Conservation (phyloP, 176 grass and related monocot species). For the Aegilops sharonensis region DNA sequence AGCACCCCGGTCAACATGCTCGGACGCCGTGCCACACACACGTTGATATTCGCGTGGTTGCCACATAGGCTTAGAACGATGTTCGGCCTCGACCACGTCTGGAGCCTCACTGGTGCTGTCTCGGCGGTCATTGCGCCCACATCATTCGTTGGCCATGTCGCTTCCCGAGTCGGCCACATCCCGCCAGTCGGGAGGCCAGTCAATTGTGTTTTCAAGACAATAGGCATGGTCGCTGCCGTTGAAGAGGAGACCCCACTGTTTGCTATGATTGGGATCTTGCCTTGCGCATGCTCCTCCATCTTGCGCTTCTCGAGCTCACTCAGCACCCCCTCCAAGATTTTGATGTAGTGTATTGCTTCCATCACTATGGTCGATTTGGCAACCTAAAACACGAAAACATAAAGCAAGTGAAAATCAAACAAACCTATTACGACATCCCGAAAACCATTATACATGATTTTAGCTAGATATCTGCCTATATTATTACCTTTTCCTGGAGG, state of each 20-base stretch:
- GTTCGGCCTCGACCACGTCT: constrained; percentile 58
- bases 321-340: constrained; percentile 36
- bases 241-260: neutral
- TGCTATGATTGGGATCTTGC: neutral
- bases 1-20: constrained; percentile 31
- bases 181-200: constrained; percentile 21
- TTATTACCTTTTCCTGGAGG: constrained; percentile 28
- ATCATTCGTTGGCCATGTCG: neutral
- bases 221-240: no score
- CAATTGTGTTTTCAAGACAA: neutral
- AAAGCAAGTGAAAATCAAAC: neutral
- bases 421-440: neutral
- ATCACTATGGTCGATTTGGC: constrained; percentile 61
- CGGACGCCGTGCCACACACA: constrained; percentile 15
- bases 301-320: constrained; percentile 46
- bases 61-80: constrained; percentile 44
- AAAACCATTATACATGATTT: no score
- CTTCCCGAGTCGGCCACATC: neutral
- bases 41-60: constrained; percentile 39
- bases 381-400: constrained; percentile 20
- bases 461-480: neutral
- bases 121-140: neutral
- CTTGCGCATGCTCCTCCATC: constrained; percentile 12
- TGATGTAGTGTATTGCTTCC: constrained; percentile 67
- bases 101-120: constrained; percentile 19